phyloP scores from a whole-genome alignment of 768 basidiomycete species.

The Chalciporus sphaerocephalus region DNA sequence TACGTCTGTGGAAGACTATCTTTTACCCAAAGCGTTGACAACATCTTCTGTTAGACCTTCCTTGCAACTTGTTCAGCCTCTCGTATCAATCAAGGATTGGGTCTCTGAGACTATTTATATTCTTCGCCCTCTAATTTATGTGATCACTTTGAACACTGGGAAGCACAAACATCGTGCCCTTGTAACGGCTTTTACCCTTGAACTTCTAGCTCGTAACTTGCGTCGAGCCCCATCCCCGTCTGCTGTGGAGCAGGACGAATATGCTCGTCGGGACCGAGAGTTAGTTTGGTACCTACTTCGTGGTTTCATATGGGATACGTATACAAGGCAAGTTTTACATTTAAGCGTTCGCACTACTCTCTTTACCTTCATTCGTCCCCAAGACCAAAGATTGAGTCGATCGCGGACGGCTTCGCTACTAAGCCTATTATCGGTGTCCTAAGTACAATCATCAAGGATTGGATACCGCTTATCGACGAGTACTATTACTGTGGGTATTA shows the following conservation, averaged over 20 bases:
- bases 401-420: constrained; percentile 51
- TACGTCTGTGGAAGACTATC: constrained; percentile 68
- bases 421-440: constrained; percentile 66
- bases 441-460: constrained; percentile 69
- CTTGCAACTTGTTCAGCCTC: constrained; percentile 55
- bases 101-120: constrained; percentile 67
- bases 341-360: constrained; percentile 3
- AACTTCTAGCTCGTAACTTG: constrained; percentile 69
- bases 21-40: constrained; percentile 77
- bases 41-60: constrained; percentile 70
- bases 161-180: constrained; percentile 52
- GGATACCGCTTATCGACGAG: constrained; percentile 85
- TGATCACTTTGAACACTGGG: constrained; percentile 21
- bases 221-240: constrained; percentile 63
- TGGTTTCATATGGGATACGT: constrained; percentile 80
- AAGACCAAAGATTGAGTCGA: constrained; percentile 70
- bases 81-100: constrained; percentile 70
- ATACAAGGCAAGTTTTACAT: constrained; percentile 52
- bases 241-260: constrained; percentile 69
- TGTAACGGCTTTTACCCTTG: constrained; percentile 58
- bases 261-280: constrained; percentile 77
- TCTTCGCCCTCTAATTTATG: constrained; percentile 72
- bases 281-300: constrained; percentile 82
- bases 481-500: constrained; percentile 81
- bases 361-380: not conserved